Base-by-base conservation (phyloP, 2,329 filamentous ascomycete species). In the Exophiala calicioides region DNA sequence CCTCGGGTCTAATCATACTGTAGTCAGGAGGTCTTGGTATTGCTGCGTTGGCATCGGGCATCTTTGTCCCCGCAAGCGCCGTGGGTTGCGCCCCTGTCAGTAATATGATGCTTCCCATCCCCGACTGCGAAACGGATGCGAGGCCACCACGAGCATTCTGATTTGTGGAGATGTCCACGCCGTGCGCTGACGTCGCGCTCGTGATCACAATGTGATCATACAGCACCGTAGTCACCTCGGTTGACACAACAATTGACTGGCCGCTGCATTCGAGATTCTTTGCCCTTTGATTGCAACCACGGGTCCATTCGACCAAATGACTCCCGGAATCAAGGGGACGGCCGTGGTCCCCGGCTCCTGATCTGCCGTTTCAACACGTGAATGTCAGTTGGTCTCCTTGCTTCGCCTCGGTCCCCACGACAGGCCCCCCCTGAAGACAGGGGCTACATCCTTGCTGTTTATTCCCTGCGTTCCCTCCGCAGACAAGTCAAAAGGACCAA, bases 31-130 rank as follows among this genome's bases (percentile, higher is more conserved):
- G 29, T n/a, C 12, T 41, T 16, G 19, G 10, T 15, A 23, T 42
- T 21, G 24, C n/a, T 50, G 47, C 42, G 47, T 24, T 50, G 47
- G 47, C 47, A 45, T n/a, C n/a, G n/a, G 21, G n/a, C 31, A 23
- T 7, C 12, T 27, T 27, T 27, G 24, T 27, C 7, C 1, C 21
- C 19, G 15, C 41, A 46, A 50, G 47, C 47, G 47, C 34, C 37
- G 42, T 42, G 47, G 35, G 41, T 38, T 50, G 37, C 32, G 38
- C 32, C 16, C 24, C 16, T 13, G 15, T 20, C 20, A 8, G 19
- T 20, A 12, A 16, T 13, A n/a, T n/a, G n/a, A n/a, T n/a, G n/a
- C n/a, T n/a, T n/a, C n/a, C n/a, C n/a, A n/a, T n/a, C n/a, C n/a
- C 24, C 24, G 7, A 7, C 12, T 27, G 24, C 12, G 24, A 27